Conservation (phyloP, 2,329 filamentous ascomycete species). For the Pseudopithomyces chartarum region DNA sequence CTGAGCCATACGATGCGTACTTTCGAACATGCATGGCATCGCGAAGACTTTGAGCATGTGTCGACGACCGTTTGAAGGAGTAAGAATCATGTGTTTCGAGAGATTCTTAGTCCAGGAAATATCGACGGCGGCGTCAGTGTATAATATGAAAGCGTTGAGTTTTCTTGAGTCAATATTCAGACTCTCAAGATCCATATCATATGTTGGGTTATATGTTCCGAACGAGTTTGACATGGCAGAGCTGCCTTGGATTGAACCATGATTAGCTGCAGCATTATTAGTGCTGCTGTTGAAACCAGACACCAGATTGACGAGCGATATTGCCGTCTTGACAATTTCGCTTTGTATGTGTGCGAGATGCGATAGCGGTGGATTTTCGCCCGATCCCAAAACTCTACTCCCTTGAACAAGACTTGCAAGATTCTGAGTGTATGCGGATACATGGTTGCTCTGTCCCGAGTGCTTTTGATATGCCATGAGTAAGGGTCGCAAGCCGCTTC, state of each 20-base stretch:
- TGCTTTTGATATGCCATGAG: constrained; percentile 7
- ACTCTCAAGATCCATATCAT: constrained; percentile 21
- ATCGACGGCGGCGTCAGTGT: constrained; percentile 19
- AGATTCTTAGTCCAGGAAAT: constrained; percentile 26
- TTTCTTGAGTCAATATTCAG: constrained; percentile 16
- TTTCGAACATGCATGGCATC: constrained; percentile 22
- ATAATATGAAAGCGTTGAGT: constrained; percentile 25
- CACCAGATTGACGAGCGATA: constrained; percentile 13
- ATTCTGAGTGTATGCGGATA: constrained; percentile 15
- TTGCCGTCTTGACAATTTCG: constrained; percentile 12
- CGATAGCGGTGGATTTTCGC: neutral
- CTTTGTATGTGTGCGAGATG: neutral
- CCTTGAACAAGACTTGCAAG: constrained; percentile 12
- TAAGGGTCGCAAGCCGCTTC: constrained; percentile 14
- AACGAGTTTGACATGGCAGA: neutral
- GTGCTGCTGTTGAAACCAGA: too few species aligned
- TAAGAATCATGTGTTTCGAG: constrained; percentile 25
- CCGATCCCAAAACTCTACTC: constrained; percentile 14
- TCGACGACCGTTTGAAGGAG: constrained; percentile 13
- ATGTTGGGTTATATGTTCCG: neutral
- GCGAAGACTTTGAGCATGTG: constrained; percentile 22
- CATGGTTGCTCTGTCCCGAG: too few species aligned
- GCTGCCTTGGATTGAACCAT: neutral
- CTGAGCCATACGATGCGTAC: constrained; percentile 5
- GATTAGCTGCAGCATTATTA: neutral